Evolutionary conservation across 78 protist species (phyloP), one percentile per base, ranked within the genome.

Genomic region (Dictyostelium capitatum): DNA sequence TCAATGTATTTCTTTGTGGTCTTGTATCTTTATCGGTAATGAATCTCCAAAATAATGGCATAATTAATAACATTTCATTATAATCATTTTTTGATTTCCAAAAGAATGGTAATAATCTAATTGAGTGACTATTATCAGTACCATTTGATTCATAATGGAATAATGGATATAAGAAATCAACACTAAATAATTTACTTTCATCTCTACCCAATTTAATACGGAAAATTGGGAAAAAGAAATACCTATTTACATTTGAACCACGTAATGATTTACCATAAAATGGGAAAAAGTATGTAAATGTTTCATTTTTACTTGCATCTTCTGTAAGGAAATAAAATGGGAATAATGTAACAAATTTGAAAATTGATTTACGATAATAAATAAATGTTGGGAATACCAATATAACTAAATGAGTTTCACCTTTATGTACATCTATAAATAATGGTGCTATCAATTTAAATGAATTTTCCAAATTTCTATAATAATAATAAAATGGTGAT

Each of bases 31-130:
- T 87, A 23, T 87, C 79, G 25, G 93, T 87, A 32, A 87, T 30
- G 23, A 87, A 87, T 28, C 56, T 56, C 93, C 93, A 87, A 47
- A 32, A 87, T 51, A 87, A 77, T 77, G 93, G 93, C 93, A 87
- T 87, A 30, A 87, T 43, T 25, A 87, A 25, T 4, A 77, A 11
- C 41, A 87, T 46, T 74, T 87, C 93, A 87, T 87, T 74, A 11
- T 47, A 53, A 15, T 56, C 80, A 37, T 77, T 87, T 23, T 30
- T 17, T 28, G 93, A 87, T 25, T 43, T 54, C 93, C 93, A 87
- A 43, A 77, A 77, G 48, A 87, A 25, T 17, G 93, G 93, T 12
- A 87, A 62, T 7, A 87, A 37, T 15, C 93, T 70, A 9, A 77
- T 12, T 0, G 82, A 70, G 15, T 87, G 41, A 15, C 74, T 25